Evolutionary conservation across 2,329 filamentous ascomycete genomes (phyloP).

Genomic region (Chrysoporthe cubensis): DNA sequence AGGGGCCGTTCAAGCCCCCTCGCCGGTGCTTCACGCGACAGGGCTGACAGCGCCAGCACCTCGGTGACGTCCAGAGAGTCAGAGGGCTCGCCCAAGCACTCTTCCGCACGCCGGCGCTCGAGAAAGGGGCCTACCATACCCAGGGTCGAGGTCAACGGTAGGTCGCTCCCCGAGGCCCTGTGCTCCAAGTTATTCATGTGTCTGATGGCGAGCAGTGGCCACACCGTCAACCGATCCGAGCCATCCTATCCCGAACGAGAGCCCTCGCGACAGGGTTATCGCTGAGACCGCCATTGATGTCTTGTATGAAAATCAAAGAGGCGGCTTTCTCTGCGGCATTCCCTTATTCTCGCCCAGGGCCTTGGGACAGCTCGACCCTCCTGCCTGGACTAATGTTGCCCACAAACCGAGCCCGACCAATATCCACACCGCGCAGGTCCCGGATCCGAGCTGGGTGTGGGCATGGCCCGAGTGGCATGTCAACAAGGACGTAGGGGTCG

Average conservation of each 20-base stretch:
- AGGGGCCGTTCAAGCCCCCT: background rate
- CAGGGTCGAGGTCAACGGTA: conserved; percentile 22
- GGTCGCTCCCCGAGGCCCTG: background rate
- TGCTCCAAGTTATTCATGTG: background rate
- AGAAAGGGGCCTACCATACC: conserved; percentile 11
- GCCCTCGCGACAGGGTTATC: conserved; percentile 28
- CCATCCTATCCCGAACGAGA: background rate
- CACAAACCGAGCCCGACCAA: conserved; percentile 64
- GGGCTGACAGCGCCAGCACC: conserved; percentile 13
- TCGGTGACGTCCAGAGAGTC: conserved; percentile 13
- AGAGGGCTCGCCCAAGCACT: conserved; percentile 4
- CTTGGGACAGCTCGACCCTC: conserved; percentile 81
- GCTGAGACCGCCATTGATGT: conserved; percentile 73
- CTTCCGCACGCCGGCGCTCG: background rate
- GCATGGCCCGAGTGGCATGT: conserved; percentile 68
- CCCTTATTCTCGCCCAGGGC: conserved; percentile 88
- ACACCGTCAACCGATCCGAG: conserved; percentile 24
- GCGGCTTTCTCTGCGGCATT: conserved; percentile 85
- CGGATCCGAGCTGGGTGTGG: conserved; percentile 96
- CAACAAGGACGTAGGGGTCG: conserved; percentile 76
- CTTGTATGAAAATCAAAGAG: conserved; percentile 94
- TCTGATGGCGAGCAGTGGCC: conserved; percentile 21
- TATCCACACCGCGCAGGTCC: conserved; percentile 87
- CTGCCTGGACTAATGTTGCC: conserved; percentile 79
- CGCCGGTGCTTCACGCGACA: background rate